Conservation (phyloP, 169 alveolate species). For the Plasmodium malariae region DNA sequence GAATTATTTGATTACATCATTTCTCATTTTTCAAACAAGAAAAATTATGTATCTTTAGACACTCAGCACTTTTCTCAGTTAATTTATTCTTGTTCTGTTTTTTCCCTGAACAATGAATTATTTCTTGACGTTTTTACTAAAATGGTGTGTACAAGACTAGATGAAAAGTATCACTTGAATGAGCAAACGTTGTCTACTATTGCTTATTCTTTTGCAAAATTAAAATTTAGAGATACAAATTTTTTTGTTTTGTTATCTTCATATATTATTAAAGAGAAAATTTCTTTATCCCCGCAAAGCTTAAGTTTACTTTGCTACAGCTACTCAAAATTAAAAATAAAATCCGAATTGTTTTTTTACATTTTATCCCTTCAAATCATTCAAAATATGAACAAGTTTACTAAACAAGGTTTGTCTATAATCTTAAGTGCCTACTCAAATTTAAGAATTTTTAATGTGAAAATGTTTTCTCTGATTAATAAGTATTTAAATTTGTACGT, state of each 20-base stretch:
- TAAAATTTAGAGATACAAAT: conserved; percentile 26
- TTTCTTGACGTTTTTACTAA: conserved; percentile 31
- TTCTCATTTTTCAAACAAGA: conserved; percentile 31
- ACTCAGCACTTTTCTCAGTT: conserved; percentile 70
- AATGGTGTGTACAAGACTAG: conserved; percentile 21
- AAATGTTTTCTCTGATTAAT: conserved; percentile 53
- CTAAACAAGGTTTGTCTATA: conserved; percentile 60
- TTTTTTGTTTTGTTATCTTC: conserved; percentile 66
- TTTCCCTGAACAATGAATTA: conserved; percentile 11
- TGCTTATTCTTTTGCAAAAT: conserved; percentile 56
- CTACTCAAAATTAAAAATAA: conserved; percentile 58
- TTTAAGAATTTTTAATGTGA: conserved; percentile 56
- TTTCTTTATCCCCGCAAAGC: conserved; percentile 71
- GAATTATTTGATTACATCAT: conserved; percentile 33
- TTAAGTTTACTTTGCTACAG: conserved; percentile 68
- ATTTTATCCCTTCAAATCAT: conserved; percentile 59
- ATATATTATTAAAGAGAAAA: conserved; percentile 60
- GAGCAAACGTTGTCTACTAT: conserved; percentile 72
- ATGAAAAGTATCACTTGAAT: conserved; percentile 17
- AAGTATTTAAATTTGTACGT: conserved; percentile 51
- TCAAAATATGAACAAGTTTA: conserved; percentile 53
- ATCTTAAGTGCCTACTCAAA: conserved; percentile 56
- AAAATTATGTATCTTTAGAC: conserved; percentile 55
- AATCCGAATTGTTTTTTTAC: conserved; percentile 70
- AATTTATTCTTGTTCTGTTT: conserved; percentile 44